Base-by-base conservation (phyloP, 768 basidiomycete species). In the Lentinula guzmanii region DNA sequence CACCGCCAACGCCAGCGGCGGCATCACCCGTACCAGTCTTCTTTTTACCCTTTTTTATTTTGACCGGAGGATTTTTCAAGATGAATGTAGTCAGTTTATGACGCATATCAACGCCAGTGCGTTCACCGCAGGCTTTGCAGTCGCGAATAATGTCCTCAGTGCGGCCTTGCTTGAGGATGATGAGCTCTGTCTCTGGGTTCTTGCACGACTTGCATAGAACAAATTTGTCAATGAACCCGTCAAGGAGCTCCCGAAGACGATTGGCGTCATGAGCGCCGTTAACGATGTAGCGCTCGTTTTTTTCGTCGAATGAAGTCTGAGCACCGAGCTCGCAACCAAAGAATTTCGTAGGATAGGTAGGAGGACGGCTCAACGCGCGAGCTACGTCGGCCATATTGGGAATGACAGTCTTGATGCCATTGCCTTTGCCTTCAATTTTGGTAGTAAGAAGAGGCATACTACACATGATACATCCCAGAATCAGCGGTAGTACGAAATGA, bases 301-400 rank as follows among this genome's bases (percentile, higher is more conserved):
- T 95, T 74, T 96, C 93, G 74, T 98, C 94, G 71, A 93, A 89
- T 21, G 95, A 90, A 37, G 95, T 96, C 76, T 98, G 96, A 37
- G 97, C 97, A 65, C 97, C 97, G 61, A 98, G 89, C 75, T 99
- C 97, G 73, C 92, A 95, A 35, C 97, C 97, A 69, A 99, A 98
- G 82, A 95, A 99, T 76, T 99, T 99, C 75, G 96, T 98, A 64
- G 96, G 90, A 73, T 98, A 97, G 46, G 95, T 85, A 31, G 97
- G 91, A 62, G 96, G 96, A 62, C 97, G 90, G 70, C 89, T 92
- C 66, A 99, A 85, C 50, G 97, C 95, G 65, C 93, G 89, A 52
- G 96, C 93, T 66, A 99, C 90, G 74, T 98, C 97, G 63, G 93
- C 86, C 94, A 99, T 98, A 77, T 99, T 99, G 18, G 95, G 95